These are phyloP conservation scores for Clitopilus passeckerianus DNA, from an alignment of 768 basidiomycete genomes.

Conservation along the genomic window DNA sequence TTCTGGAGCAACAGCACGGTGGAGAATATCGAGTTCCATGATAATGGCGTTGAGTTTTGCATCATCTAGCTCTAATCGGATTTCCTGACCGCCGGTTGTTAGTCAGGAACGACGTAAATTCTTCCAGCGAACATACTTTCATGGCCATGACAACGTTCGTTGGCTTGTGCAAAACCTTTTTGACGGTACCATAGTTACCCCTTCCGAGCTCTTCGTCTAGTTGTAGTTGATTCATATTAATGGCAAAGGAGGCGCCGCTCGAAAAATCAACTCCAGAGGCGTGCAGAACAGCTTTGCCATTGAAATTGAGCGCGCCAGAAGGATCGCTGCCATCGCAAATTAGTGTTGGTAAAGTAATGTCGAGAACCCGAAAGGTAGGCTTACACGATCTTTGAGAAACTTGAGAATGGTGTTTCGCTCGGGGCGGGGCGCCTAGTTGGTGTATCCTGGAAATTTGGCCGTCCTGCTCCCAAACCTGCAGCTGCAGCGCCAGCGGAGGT, in stretches of 20 bases:
- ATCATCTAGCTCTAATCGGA: conserved; percentile 91
- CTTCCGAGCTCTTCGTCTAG: conserved; percentile 91
- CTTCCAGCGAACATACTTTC: conserved; percentile 62
- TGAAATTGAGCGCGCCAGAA: conserved; percentile 92
- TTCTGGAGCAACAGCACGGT: conserved; percentile 84
- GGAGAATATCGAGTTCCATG: conserved; percentile 98
- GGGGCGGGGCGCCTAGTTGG: conserved; percentile 32
- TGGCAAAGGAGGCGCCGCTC: conserved; percentile 84
- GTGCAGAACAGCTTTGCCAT: conserved; percentile 89
- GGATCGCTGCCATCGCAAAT: conserved; percentile 65
- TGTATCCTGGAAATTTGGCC: conserved; percentile 48
- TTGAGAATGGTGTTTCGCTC: conserved; percentile 79
- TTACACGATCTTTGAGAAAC: conserved; percentile 92
- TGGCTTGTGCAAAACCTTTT: conserved; percentile 90
- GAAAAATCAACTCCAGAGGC: conserved; percentile 83
- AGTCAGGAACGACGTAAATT: neutral
- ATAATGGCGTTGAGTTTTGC: conserved; percentile 93
- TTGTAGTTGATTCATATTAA: conserved; percentile 92
- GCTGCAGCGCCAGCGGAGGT: conserved; percentile 51
- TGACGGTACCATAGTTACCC: conserved; percentile 97
- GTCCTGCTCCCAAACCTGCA: conserved; percentile 58
- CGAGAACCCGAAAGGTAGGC: conserved; percentile 16
- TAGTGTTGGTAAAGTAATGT: conserved; percentile 2
- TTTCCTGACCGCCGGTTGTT: conserved; percentile 62
- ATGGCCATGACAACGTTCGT: conserved; percentile 97